Evolutionary conservation across 2,329 filamentous ascomycete genomes (phyloP).

Genomic region (Lasiodiplodia gonubiensis): DNA sequence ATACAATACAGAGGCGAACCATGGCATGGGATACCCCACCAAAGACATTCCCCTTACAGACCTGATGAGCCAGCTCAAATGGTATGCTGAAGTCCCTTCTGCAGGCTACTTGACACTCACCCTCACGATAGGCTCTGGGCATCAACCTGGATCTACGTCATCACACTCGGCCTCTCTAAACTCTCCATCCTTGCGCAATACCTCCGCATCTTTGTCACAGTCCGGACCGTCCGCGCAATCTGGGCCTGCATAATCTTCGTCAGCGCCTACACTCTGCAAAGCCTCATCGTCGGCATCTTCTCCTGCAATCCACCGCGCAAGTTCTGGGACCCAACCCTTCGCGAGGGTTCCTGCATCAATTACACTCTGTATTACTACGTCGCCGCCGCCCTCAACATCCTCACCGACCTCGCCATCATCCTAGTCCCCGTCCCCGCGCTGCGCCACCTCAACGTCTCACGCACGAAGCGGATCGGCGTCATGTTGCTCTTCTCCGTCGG

Average conservation of each 20-base stretch:
- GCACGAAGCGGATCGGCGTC: constrained; percentile 6
- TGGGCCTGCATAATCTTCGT: constrained; percentile 32
- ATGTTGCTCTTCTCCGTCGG: constrained; percentile 16
- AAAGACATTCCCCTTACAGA: background rate
- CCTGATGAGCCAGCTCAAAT: background rate
- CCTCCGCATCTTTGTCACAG: constrained; percentile 38
- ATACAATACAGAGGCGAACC: constrained; percentile 16
- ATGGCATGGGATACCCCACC: constrained; percentile 9
- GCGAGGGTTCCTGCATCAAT: constrained; percentile 1
- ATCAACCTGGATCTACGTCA: constrained; percentile 41
- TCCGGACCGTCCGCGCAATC: constrained; percentile 33
- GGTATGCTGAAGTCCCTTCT: background rate
- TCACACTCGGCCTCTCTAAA: constrained; percentile 41
- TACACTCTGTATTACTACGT: constrained; percentile 11
- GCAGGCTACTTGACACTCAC: background rate
- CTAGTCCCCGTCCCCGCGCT: constrained; percentile 18
- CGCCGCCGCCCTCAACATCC: constrained; percentile 9
- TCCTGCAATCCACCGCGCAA: constrained; percentile 35
- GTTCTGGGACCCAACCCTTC: constrained; percentile 36
- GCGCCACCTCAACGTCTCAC: background rate
- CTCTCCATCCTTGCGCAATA: constrained; percentile 37
- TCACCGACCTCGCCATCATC: constrained; percentile 16
- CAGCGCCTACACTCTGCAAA: constrained; percentile 1
- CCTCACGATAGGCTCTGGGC: constrained; percentile 37
- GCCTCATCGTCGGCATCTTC: constrained; percentile 34